Conservation (phyloP, 495 filamentous ascomycete species). For the Letharia columbiana region DNA sequence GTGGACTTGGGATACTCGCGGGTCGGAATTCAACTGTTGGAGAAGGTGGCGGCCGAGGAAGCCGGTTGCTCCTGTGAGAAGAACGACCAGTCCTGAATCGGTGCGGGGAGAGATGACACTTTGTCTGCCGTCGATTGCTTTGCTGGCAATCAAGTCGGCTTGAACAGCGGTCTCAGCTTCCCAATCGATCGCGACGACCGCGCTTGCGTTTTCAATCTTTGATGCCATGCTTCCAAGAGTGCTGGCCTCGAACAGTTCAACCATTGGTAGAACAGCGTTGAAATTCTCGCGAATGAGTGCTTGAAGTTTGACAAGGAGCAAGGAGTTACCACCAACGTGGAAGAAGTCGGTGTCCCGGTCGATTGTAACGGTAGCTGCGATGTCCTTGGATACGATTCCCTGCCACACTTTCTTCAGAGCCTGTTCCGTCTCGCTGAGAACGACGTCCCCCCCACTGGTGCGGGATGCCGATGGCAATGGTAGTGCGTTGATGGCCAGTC, state of each 20-base stretch:
- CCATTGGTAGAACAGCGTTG: conserved; percentile 7
- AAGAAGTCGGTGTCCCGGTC: conserved; percentile 22
- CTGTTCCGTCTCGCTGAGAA: conserved; percentile 6
- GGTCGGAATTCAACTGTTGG: neutral
- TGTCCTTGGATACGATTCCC: conserved; percentile 12
- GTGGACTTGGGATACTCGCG: conserved; percentile 32
- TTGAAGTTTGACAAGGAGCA: conserved; percentile 28
- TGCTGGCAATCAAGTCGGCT: conserved; percentile 3
- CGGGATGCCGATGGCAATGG: conserved; percentile 20
- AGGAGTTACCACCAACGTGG: conserved; percentile 19
- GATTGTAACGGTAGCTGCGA: conserved; percentile 21
- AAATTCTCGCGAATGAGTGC: conserved; percentile 15
- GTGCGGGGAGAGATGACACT: conserved; percentile 9
- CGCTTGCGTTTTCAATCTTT: conserved; percentile 20
- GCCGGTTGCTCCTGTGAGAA: conserved; percentile 15
- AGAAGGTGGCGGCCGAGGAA: conserved; percentile 14
- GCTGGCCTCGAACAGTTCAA: conserved; percentile 31
- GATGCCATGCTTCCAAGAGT: conserved; percentile 33
- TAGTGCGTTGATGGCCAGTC: conserved; percentile 26
- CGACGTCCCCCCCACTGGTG: neutral
- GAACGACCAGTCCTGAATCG: neutral
- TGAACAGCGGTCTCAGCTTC: conserved; percentile 25
- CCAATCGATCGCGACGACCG: conserved; percentile 27
- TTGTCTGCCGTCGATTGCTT: neutral
- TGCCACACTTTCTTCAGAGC: conserved; percentile 30